A percentile compares a stretch with the other conserved stretches of the same genome.
Evolutionary conservation across 1,284 basidiomycete species (phyloP).

Genomic region (Fomitopsis schrenkii): DNA sequence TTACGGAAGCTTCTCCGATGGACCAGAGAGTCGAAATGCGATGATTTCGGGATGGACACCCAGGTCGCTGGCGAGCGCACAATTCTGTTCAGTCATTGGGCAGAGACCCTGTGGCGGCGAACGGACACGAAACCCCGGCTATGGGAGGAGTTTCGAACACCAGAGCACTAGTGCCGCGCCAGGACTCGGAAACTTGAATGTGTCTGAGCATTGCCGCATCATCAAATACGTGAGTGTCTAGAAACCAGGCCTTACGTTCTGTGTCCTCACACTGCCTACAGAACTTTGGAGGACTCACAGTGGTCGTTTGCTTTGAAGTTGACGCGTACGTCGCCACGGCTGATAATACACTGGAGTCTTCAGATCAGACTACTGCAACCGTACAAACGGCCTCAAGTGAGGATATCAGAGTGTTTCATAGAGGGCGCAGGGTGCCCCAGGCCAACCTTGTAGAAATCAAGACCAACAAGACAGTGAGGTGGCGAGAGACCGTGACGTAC

Average conservation of each 20-base stretch:
- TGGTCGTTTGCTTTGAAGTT: slow-evolving; percentile 27
- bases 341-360: neutral
- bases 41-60: slow-evolving; percentile 54
- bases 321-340: slow-evolving; percentile 20
- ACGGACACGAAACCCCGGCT: slow-evolving; percentile 18
- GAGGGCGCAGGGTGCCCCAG: neutral
- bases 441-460: neutral
- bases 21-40: slow-evolving; percentile 30
- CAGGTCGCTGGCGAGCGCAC: slow-evolving; percentile 50
- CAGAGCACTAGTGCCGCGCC: slow-evolving; percentile 37
- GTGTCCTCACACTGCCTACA: slow-evolving; percentile 9
- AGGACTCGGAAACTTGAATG: slow-evolving; percentile 36
- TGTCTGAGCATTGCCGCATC: slow-evolving; percentile 47
- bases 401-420: neutral
- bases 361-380: slow-evolving; percentile 23
- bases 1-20: slow-evolving; percentile 53
- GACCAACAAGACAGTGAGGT: neutral
- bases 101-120: slow-evolving; percentile 7
- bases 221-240: slow-evolving; percentile 40
- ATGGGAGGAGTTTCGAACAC: slow-evolving; percentile 47
- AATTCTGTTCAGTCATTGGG: slow-evolving; percentile 41
- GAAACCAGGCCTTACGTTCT: too few relatives aligned
- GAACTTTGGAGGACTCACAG: slow-evolving; percentile 23
- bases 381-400: neutral
- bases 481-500: neutral